Percentiles rank a stretch among this genome's conserved stretches.
These are phyloP conservation scores for Parietichytrium sp. DNA, from an alignment of 108 stramenopile genomes.

Conservation along the genomic window DNA sequence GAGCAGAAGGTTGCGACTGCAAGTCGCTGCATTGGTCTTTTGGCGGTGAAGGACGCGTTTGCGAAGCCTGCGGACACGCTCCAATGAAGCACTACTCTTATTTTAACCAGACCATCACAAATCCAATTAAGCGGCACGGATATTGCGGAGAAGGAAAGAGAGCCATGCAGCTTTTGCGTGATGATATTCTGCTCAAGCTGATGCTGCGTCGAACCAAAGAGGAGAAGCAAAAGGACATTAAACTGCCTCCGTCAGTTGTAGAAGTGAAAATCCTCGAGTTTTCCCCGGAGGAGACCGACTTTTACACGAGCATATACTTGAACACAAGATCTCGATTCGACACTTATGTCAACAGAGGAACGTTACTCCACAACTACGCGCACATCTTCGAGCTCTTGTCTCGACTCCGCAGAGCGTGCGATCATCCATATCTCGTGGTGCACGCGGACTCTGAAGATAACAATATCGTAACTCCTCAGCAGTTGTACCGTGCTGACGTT, in stretches of 20 bases:
- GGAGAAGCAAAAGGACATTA: slow-evolving; percentile 86
- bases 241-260: slow-evolving; percentile 76
- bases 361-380: slow-evolving; percentile 96
- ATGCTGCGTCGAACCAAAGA: slow-evolving; percentile 94
- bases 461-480: background rate
- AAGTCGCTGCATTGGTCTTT: slow-evolving; percentile 90
- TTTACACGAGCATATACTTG: slow-evolving; percentile 95
- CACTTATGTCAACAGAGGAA: slow-evolving; percentile 85
- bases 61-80: slow-evolving; percentile 83
- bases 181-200: slow-evolving; percentile 76
- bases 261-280: slow-evolving; percentile 74
- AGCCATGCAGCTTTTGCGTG: slow-evolving; percentile 49
- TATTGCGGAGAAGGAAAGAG: slow-evolving; percentile 45
- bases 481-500: background rate
- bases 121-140: slow-evolving; percentile 82
- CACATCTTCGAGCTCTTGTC: slow-evolving; percentile 93
- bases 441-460: slow-evolving; percentile 50
- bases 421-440: slow-evolving; percentile 93
- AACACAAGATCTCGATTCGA: slow-evolving; percentile 88
- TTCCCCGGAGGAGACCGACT: slow-evolving; percentile 89
- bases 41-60: slow-evolving; percentile 67
- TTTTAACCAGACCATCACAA: slow-evolving; percentile 88
- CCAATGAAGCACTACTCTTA: slow-evolving; percentile 86
- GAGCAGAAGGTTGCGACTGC: slow-evolving; percentile 76
- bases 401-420: slow-evolving; percentile 92